Percentiles rank a stretch among this genome's conserved stretches.
Evolutionary conservation across 306 rosid species (phyloP).

Genomic region (Purshia tridentata): DNA sequence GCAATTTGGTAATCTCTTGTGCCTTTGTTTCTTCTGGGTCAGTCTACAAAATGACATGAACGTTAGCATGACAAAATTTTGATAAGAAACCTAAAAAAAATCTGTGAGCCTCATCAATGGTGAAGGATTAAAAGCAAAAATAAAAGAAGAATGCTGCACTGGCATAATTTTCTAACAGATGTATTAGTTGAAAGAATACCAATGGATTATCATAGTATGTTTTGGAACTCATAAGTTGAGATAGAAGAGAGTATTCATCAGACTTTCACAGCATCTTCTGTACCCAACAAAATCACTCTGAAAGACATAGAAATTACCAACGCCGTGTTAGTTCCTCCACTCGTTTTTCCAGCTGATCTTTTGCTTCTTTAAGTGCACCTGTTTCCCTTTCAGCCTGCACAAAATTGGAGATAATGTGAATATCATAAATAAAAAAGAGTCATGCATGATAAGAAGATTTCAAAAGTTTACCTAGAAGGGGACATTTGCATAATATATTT

Average conservation of each 20-base stretch:
- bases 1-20: constrained; percentile 75
- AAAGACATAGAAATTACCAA: constrained; percentile 50
- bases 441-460: constrained; percentile 12
- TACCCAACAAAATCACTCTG: constrained; percentile 20
- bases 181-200: neutral
- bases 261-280: constrained; percentile 17
- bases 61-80: constrained; percentile 10
- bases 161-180: neutral
- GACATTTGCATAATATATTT: neutral
- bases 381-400: constrained; percentile 83
- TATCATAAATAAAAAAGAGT: constrained; percentile 10
- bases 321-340: constrained; percentile 93
- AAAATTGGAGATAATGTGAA: constrained; percentile 31
- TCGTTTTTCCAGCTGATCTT: constrained; percentile 75
- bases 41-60: constrained; percentile 53
- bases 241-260: constrained; percentile 15
- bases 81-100: neutral
- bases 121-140: constrained; percentile 7
- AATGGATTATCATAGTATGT: neutral
- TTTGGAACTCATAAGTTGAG: neutral
- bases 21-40: constrained; percentile 82
- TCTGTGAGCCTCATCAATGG: neutral
- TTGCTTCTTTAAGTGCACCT: constrained; percentile 86
- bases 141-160: neutral
- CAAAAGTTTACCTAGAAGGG: neutral